Percentiles rank a stretch among this genome's conserved stretches.
phyloP scores from a whole-genome alignment of 2,329 filamentous ascomycete species.

The Nigrograna mackinnonii region DNA sequence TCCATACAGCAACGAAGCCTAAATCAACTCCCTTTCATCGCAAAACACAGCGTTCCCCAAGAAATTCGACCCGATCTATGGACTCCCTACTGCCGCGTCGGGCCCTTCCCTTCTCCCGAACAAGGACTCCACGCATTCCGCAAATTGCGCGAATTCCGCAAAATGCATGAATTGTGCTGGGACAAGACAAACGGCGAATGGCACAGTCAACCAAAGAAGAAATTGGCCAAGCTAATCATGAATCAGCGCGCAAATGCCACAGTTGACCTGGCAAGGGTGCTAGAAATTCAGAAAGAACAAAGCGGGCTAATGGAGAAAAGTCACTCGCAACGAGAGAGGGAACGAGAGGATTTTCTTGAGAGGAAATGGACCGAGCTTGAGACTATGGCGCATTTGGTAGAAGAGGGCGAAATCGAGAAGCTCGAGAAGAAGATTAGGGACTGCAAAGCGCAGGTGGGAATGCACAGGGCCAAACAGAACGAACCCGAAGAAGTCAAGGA shows the following conservation, averaged over 20 bases:
- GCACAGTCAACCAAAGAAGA: conserved; percentile 50
- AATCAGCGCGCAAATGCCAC: conserved; percentile 67
- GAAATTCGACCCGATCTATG: conserved; percentile 65
- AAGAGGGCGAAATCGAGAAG: not conserved
- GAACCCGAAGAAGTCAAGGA: too few relatives aligned
- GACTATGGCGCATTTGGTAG: conserved; percentile 14
- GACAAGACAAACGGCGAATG: conserved; percentile 45
- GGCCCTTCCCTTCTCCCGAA: conserved; percentile 51
- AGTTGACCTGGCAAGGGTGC: conserved; percentile 62
- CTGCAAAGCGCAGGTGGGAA: not conserved
- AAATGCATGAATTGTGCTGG: conserved; percentile 61
- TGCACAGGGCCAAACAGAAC: not conserved
- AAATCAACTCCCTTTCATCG: conserved; percentile 63
- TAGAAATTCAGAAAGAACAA: conserved; percentile 51
- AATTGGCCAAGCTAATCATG: conserved; percentile 60
- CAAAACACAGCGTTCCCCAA: conserved; percentile 65
- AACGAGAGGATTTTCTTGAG: conserved; percentile 16
- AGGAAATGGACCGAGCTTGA: conserved; percentile 29
- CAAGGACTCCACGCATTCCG: conserved; percentile 59
- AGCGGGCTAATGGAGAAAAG: conserved; percentile 25
- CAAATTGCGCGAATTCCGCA: conserved; percentile 63
- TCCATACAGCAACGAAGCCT: conserved; percentile 56
- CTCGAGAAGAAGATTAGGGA: conserved; percentile 1
- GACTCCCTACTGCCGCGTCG: conserved; percentile 62
- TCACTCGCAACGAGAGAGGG: conserved; percentile 17